Conservation (phyloP, 768 basidiomycete genomes). For the Russula griseocarnosa region DNA sequence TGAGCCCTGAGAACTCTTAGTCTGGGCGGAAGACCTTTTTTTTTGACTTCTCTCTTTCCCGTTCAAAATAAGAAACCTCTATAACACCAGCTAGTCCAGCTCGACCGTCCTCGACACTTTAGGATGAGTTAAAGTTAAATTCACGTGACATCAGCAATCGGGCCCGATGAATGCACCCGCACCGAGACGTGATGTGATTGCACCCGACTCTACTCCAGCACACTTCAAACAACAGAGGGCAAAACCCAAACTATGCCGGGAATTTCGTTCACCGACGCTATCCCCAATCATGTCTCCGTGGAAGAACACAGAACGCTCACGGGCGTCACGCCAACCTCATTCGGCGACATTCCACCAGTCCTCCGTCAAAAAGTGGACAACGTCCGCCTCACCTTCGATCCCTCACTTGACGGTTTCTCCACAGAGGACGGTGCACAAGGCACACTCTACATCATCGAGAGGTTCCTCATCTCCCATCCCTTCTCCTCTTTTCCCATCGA, state of each 20-base stretch:
- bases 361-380: slow-evolving; percentile 69
- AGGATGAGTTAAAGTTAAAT: not conserved
- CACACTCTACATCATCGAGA: slow-evolving; percentile 81
- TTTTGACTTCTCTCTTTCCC: not conserved
- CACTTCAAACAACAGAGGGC: not conserved
- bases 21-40: not conserved
- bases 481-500: not conserved
- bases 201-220: not conserved
- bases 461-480: slow-evolving; percentile 42
- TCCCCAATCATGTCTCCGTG: slow-evolving; percentile 47
- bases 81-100: slow-evolving; percentile 1
- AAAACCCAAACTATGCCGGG: slow-evolving; percentile 29
- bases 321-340: slow-evolving; percentile 79
- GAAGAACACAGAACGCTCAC: slow-evolving; percentile 68
- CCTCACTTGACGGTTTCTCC: slow-evolving; percentile 58
- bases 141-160: not conserved
- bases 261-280: slow-evolving; percentile 37
- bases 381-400: slow-evolving; percentile 67
- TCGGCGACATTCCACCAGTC: slow-evolving; percentile 80
- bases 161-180: not conserved
- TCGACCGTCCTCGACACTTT: not conserved
- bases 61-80: not conserved
- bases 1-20: not conserved
- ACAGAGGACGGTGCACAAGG: slow-evolving; percentile 53
- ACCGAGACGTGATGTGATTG: not conserved